A percentile compares a stretch with the other conserved stretches of the same genome.
Conservation (phyloP, 164 flowering plant species). For the Chloranthus sessilifolius region DNA sequence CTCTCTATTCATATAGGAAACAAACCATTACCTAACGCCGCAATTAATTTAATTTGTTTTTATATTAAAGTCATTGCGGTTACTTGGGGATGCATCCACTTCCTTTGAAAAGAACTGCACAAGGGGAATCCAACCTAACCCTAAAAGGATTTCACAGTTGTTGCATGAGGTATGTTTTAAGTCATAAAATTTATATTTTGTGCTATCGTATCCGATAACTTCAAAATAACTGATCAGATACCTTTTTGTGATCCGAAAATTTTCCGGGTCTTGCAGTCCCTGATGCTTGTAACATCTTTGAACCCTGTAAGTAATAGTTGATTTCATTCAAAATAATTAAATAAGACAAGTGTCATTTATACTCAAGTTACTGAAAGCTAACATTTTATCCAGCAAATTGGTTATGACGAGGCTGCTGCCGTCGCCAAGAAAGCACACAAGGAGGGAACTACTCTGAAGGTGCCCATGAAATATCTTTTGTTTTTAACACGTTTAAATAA, state of each 20-base stretch:
- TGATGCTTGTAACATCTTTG: slow-evolving; percentile 95
- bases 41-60: too few relatives aligned
- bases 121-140: slow-evolving; percentile 86
- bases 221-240: slow-evolving; percentile 13
- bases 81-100: slow-evolving; percentile 93
- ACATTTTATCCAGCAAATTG: too few relatives aligned
- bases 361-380: too few relatives aligned
- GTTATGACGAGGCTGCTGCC: too few relatives aligned
- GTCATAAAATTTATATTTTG: background rate
- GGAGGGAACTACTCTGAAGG: too few relatives aligned
- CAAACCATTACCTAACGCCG: too few relatives aligned
- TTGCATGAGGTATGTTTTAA: slow-evolving; percentile 70
- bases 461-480: too few relatives aligned
- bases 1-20: too few relatives aligned
- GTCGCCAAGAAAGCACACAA: too few relatives aligned
- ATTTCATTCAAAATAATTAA: too few relatives aligned
- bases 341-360: too few relatives aligned
- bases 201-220: background rate
- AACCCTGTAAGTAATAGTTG: slow-evolving; percentile 74
- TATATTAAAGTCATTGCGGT: slow-evolving; percentile 85
- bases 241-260: slow-evolving; percentile 6
- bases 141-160: slow-evolving; percentile 79
- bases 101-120: slow-evolving; percentile 98
- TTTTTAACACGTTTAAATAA: too few relatives aligned
- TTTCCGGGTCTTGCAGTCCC: slow-evolving; percentile 62